Percentiles rank a stretch among this genome's conserved stretches.
Evolutionary conservation across 2,329 filamentous ascomycete genomes (phyloP).

Genomic region (Pseudogymnoascus sp.): DNA sequence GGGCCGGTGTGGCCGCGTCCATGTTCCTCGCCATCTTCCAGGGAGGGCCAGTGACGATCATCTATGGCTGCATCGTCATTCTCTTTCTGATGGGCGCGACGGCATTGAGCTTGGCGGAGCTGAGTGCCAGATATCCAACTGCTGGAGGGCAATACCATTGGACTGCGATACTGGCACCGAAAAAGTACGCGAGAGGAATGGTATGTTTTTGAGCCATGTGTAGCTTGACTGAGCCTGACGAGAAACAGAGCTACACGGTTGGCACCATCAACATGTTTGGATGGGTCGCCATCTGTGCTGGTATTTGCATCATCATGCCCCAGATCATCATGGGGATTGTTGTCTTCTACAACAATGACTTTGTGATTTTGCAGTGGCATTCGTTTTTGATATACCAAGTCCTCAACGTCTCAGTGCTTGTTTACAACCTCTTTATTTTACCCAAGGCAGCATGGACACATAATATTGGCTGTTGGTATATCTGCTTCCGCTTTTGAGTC

Average conservation of each 20-base stretch:
- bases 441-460: slow-evolving; percentile 8
- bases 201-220: neutral
- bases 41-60: neutral
- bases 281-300: neutral
- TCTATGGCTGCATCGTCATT: slow-evolving; percentile 3
- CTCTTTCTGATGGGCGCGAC: slow-evolving; percentile 1
- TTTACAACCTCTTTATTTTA: slow-evolving; percentile 9
- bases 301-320: slow-evolving; percentile 4
- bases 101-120: neutral
- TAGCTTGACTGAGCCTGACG: neutral
- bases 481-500: neutral
- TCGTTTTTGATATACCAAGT: slow-evolving; percentile 10
- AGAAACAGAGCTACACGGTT: neutral
- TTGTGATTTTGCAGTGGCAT: neutral
- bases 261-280: slow-evolving; percentile 8
- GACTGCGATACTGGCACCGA: slow-evolving; percentile 47
- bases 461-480: slow-evolving; percentile 12
- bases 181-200: slow-evolving; percentile 23
- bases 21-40: slow-evolving; percentile 6
- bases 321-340: slow-evolving; percentile 3
- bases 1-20: slow-evolving; percentile 1
- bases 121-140: slow-evolving; percentile 6
- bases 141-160: slow-evolving; percentile 54
- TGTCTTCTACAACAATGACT: slow-evolving; percentile 1
- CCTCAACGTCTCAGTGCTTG: neutral